phyloP scores from a whole-genome alignment of 2,329 filamentous ascomycete genomes.

The Trichophyton rubrum region DNA sequence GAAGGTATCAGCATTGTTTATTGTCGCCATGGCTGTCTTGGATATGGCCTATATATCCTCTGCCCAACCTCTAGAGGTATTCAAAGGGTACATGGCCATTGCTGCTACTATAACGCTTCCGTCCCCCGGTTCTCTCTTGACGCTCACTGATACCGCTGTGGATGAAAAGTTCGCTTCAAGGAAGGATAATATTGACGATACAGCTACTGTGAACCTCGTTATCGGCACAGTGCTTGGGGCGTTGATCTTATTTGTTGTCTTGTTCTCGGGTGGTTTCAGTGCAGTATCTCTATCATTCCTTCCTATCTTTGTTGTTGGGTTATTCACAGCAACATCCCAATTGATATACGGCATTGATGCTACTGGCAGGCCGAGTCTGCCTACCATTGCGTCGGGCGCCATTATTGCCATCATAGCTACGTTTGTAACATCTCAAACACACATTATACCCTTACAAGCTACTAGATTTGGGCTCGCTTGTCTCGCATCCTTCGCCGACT shows the following conservation, averaged over 20 bases:
- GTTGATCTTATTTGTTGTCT: conserved; percentile 34
- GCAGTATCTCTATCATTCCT: neutral
- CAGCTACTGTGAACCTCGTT: neutral
- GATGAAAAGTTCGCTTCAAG: neutral
- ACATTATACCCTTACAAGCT: neutral
- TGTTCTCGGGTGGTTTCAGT: neutral
- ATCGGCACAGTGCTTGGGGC: neutral
- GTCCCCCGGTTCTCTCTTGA: neutral
- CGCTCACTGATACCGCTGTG: neutral
- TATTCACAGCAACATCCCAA: neutral
- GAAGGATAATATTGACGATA: neutral
- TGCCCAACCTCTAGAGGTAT: neutral
- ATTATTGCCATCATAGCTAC: neutral
- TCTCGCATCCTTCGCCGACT: conserved; percentile 3
- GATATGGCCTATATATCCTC: conserved; percentile 4
- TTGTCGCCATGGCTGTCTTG: conserved; percentile 7
- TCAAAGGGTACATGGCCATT: conserved; percentile 10
- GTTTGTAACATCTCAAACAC: neutral
- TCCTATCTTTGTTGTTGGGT: neutral
- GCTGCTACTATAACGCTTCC: neutral
- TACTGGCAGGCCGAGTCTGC: neutral
- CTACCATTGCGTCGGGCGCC: neutral
- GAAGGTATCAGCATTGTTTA: conserved; percentile 5
- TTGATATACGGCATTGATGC: neutral
- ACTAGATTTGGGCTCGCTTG: conserved; percentile 15